Base-by-base conservation (phyloP, 2,329 filamentous ascomycete genomes). In the Zalaria sp. region DNA sequence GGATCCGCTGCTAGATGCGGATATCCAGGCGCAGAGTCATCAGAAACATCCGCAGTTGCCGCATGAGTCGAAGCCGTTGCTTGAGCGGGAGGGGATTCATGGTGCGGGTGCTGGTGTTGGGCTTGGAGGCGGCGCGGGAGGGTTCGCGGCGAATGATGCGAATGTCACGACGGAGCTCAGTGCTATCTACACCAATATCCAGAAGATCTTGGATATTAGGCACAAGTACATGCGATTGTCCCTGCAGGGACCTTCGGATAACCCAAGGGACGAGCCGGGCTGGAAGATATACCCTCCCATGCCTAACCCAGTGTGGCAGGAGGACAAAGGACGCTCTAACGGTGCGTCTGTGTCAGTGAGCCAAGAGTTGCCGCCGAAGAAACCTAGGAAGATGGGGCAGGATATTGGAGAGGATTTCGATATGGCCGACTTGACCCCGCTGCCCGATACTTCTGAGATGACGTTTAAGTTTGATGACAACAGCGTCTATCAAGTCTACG, bases 241-340 rank as follows among this genome's bases (percentile, higher is more conserved):
- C 0, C 67, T 88, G 18, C 91, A 98, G 57, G 75, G 82, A 6
- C 73, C 80, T 5, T 73, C 76, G 8, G 85, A 94, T 57, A 95
- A 96, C 51, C 91, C 91, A 1, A 86, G 86, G 53, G 87, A 96
- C 57, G 75, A 82, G 11, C 72, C 79, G 0, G 73, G 70, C 39
- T 98, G 89, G 89, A 72, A 74, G 41, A 85, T 98, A 36, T 96
- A 96, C 54, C 91, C 91, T 6, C 78, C 84, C 9, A 88, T 88
- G 4, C 91, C 89, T 4, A 84, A 93, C 53, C 91, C 91, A 10
- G 84, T 85, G 2, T 96, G 91, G 89, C 49, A 50, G 39, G 55
- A 58, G 31, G 54, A 59, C 42, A 56, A 55, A 29, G 51, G 53
- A 38, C 43, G 54, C 9, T 49, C 49, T 36, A 47, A 43, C 25